Base-by-base conservation (phyloP, 1,284 basidiomycete genomes). In the Schizophyllum amplum region DNA sequence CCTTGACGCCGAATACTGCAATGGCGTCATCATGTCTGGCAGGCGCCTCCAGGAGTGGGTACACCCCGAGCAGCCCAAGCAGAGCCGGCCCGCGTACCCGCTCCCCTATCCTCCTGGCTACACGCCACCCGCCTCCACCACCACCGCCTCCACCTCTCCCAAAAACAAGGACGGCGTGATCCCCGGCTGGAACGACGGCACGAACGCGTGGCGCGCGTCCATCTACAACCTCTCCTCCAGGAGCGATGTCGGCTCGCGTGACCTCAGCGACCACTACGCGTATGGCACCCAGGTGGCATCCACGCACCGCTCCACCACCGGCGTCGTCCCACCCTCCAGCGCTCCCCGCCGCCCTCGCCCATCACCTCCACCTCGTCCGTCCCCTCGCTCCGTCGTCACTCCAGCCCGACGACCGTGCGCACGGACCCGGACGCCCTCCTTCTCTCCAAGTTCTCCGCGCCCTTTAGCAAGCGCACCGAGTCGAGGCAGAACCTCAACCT, bases 181-280 rank as follows among this genome's bases (percentile, higher is more conserved):
- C 26, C 81, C 83, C 0, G 86, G 86, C 6, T 87, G 86, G 86
- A 86, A 79, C 1, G 86, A 87, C 60, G 80, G 84, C 51, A 77
- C 75, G 21, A 72, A 81, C 56, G 81, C 79, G 0, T 87, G 86
- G 86, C 78, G 85, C 22, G 72, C 81, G 0, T 73, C 73, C 7
- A 76, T 85, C 2, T 87, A 87, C 68, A 68, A 64, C 61, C 64
- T 72, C 53, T 60, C 64, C 24, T 53, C 72, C 0, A 57, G 62
- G n/a, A 55, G 61, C 17, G 58, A 65, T 1, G 60, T 65, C 51
- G 62, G 68, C 55, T 60, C 65, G 57, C 58, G 63, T 5, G 64
- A 66, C 26, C 60, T 61, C 17, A 58, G 33, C 33, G 33, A 61
- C n/a, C 56, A 61, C 27, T 64, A 64, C 57, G 67, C 75, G 0